These are phyloP conservation scores for Prunella vulgaris DNA, from an alignment of 257 asterid genomes.

Conservation along the genomic window DNA sequence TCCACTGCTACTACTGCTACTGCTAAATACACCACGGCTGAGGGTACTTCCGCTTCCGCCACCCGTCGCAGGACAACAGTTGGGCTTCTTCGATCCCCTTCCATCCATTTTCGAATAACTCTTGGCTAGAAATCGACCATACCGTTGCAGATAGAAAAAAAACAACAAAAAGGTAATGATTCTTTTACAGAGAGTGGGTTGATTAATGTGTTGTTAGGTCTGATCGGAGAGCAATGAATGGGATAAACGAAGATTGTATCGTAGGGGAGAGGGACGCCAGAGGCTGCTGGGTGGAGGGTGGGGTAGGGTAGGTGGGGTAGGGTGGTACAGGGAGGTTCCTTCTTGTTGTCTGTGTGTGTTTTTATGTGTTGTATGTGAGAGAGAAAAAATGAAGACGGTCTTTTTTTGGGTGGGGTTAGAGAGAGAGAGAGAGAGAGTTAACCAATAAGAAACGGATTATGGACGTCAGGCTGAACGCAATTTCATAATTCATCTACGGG, in stretches of 20 bases:
- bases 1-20: constrained; percentile 20
- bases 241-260: constrained; percentile 19
- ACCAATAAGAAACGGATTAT: constrained; percentile 17
- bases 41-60: neutral
- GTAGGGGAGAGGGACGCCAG: neutral
- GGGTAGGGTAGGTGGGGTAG: neutral
- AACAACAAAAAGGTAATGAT: neutral
- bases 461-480: constrained; percentile 7
- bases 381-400: neutral
- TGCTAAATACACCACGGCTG: neutral
- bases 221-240: constrained; percentile 15
- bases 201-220: neutral
- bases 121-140: constrained; percentile 3
- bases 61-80: neutral
- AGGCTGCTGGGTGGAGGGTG: neutral
- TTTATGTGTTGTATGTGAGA: constrained; percentile 3
- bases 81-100: neutral
- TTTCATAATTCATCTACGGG: neutral
- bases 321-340: neutral
- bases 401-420: neutral
- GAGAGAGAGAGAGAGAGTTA: neutral
- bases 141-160: neutral
- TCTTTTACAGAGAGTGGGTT: neutral
- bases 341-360: constrained; percentile 13
- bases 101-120: constrained; percentile 13